Conservation (phyloP, 441 rosid genomes). For the Populus hybrid region DNA sequence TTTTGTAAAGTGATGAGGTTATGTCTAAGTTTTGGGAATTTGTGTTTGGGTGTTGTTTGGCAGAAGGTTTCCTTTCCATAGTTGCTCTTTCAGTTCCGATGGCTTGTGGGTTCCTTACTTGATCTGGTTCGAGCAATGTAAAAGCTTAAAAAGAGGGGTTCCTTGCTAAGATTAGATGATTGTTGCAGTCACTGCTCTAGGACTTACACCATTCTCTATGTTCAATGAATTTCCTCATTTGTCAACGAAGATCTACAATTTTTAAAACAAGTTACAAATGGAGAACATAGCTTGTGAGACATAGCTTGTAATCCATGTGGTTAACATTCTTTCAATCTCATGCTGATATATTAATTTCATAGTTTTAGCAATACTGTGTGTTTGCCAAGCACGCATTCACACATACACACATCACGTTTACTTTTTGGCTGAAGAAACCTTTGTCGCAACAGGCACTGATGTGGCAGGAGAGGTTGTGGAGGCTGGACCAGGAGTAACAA, state of each 20-base stretch:
- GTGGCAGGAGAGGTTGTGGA: conserved; percentile 66
- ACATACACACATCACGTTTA: background rate
- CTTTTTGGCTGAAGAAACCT: background rate
- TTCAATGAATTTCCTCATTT: no score
- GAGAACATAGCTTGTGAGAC: background rate
- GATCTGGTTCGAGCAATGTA: no score
- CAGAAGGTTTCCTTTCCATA: no score
- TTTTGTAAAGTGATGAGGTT: no score
- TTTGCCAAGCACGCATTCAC: background rate
- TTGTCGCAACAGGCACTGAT: conserved; percentile 51
- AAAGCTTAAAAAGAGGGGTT: no score
- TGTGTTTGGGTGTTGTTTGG: background rate
- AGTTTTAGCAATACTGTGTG: background rate
- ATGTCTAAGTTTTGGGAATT: background rate
- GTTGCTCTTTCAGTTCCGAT: no score
- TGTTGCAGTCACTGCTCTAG: no score
- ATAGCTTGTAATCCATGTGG: background rate
- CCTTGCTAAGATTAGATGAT: no score
- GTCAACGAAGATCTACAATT: no score
- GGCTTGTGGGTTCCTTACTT: no score
- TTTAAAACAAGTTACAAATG: background rate
- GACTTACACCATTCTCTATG: no score
- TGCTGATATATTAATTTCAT: background rate
- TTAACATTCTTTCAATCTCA: background rate
- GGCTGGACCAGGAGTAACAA: conserved; percentile 56